Evolutionary conservation across 345 rosid genomes (phyloP).

Genomic region (Isatis tinctoria): DNA sequence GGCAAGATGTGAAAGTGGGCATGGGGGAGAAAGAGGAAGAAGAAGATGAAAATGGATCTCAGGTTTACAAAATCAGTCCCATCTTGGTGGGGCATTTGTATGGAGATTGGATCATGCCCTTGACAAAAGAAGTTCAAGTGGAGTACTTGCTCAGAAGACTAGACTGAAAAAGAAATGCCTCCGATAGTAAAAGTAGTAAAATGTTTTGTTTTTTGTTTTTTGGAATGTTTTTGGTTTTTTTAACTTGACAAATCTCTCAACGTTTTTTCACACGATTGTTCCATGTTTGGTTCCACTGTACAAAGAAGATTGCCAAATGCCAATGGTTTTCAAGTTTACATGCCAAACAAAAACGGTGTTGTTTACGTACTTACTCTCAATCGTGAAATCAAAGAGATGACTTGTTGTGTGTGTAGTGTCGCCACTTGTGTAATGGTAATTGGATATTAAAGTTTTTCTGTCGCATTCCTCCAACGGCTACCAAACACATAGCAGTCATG

Average conservation of each 20-base stretch:
- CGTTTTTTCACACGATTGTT: background rate
- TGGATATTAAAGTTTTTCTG: background rate
- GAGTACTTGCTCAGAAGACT: slow-evolving; percentile 68
- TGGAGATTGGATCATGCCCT: slow-evolving; percentile 79
- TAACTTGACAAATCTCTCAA: background rate
- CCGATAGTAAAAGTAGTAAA: slow-evolving; percentile 7
- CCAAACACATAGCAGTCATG: background rate
- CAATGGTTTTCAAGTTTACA: background rate
- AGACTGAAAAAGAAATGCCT: slow-evolving; percentile 35
- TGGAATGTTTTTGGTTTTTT: background rate
- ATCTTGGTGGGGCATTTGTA: slow-evolving; percentile 58
- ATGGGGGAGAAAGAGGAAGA: slow-evolving; percentile 8
- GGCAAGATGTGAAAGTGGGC: slow-evolving; percentile 42
- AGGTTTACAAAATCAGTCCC: slow-evolving; percentile 59
- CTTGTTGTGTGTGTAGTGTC: background rate
- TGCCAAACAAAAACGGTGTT: background rate
- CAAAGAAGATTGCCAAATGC: background rate
- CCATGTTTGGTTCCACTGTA: slow-evolving; percentile 6
- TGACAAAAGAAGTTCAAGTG: slow-evolving; percentile 82
- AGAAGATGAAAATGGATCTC: slow-evolving; percentile 9
- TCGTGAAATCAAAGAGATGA: background rate
- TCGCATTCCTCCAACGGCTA: background rate
- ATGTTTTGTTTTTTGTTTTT: background rate
- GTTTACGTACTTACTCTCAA: background rate
- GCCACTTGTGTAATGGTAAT: background rate